Evolutionary conservation across 495 filamentous ascomycete species (phyloP).

Genomic region (Aspergillus nanangensis): DNA sequence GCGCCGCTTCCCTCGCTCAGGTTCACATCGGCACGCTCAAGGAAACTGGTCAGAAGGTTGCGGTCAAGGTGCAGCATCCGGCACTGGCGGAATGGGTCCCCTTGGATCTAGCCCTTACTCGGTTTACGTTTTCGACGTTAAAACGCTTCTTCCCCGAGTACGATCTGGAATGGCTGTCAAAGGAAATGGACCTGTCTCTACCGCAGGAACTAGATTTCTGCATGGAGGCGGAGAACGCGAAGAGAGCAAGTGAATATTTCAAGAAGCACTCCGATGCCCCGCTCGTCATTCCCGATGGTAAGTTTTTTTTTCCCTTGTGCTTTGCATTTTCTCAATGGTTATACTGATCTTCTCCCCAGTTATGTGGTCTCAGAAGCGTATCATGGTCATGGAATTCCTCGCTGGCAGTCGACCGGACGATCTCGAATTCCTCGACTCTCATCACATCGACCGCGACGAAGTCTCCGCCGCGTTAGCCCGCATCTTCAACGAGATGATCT

Average conservation of each 20-base stretch:
- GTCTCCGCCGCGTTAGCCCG: slow-evolving; percentile 87
- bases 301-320: not conserved
- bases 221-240: slow-evolving; percentile 83
- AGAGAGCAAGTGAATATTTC: slow-evolving; percentile 74
- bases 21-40: slow-evolving; percentile 87
- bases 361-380: slow-evolving; percentile 81
- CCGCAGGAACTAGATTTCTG: slow-evolving; percentile 90
- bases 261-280: slow-evolving; percentile 61
- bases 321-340: not conserved
- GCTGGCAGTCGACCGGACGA: slow-evolving; percentile 86
- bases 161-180: slow-evolving; percentile 90
- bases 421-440: slow-evolving; percentile 75
- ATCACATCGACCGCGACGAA: slow-evolving; percentile 90
- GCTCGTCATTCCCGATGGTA: slow-evolving; percentile 76
- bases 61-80: slow-evolving; percentile 97
- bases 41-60: slow-evolving; percentile 84
- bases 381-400: slow-evolving; percentile 94
- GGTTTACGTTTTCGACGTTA: slow-evolving; percentile 83
- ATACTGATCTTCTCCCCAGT: slow-evolving; percentile 44
- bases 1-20: slow-evolving; percentile 91
- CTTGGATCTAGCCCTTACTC: slow-evolving; percentile 80
- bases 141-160: slow-evolving; percentile 96
- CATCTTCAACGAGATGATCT: slow-evolving; percentile 99
- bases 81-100: slow-evolving; percentile 85
- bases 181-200: slow-evolving; percentile 86